Percentiles rank a stretch among this genome's conserved stretches.
Conservation (phyloP, 2,329 filamentous ascomycete genomes). For the Chaetomiaceae sp. region DNA sequence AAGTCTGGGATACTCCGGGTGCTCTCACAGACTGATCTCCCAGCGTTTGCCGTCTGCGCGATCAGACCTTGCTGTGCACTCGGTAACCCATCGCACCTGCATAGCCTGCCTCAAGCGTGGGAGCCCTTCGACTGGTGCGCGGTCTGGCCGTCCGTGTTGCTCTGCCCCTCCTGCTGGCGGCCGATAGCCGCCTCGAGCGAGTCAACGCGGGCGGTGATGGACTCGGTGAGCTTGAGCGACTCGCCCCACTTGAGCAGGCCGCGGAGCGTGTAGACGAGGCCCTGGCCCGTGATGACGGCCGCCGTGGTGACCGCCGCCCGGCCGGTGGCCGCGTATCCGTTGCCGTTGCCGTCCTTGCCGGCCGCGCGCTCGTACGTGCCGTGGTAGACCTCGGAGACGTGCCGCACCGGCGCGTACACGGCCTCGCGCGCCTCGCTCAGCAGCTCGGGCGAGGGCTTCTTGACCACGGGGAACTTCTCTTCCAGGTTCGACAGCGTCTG, state of each 20-base stretch:
- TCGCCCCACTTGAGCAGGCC: conserved; percentile 42
- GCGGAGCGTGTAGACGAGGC: conserved; percentile 51
- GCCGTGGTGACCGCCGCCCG: conserved; percentile 65
- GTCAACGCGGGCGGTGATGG: neutral
- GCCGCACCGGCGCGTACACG: conserved; percentile 53
- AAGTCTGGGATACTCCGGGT: too few species aligned
- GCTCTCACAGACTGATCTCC: too few species aligned
- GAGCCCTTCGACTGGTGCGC: neutral
- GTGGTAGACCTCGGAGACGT: conserved; percentile 7
- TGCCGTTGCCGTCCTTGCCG: too few species aligned
- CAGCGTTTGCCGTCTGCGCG: neutral
- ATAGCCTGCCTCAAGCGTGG: conserved; percentile 4
- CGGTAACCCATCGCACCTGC: too few species aligned
- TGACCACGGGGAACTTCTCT: conserved; percentile 63
- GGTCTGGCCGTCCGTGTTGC: neutral
- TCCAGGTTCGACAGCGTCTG: conserved; percentile 65
- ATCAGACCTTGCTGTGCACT: too few species aligned
- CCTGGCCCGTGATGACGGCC: conserved; percentile 60
- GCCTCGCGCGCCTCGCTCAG: conserved; percentile 57
- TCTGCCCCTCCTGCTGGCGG: neutral
- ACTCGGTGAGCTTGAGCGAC: neutral
- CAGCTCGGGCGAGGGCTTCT: conserved; percentile 61
- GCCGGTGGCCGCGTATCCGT: conserved; percentile 46
- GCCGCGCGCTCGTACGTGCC: neutral
- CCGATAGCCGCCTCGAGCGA: conserved; percentile 2